These are phyloP conservation scores for Arachis monticola DNA, from an alignment of 331 rosid genomes.

Conservation along the genomic window DNA sequence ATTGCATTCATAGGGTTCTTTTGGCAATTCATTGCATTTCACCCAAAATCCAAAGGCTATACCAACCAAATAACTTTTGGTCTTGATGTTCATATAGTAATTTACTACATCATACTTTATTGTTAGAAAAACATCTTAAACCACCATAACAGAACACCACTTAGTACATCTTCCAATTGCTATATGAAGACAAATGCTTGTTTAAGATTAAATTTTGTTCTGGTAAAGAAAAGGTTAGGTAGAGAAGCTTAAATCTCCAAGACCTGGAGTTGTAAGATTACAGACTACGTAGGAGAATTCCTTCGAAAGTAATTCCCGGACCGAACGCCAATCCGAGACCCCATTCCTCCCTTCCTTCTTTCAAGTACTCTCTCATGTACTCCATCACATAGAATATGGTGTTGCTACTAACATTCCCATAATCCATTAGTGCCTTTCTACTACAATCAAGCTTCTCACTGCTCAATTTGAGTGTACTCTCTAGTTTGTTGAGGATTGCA, in stretches of 20 bases:
- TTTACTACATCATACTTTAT: constrained; percentile 24
- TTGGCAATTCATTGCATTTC: too few species aligned
- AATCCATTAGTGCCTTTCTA: constrained; percentile 84
- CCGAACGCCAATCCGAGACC: constrained; percentile 96
- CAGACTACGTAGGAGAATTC: constrained; percentile 87
- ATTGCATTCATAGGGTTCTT: too few species aligned
- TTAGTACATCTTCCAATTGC: constrained; percentile 1
- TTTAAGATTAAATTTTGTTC: constrained; percentile 33
- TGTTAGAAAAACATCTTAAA: neutral
- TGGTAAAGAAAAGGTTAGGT: too few species aligned
- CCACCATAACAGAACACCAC: neutral
- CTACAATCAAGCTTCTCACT: constrained; percentile 75
- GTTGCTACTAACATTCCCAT: constrained; percentile 93
- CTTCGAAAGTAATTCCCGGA: constrained; percentile 96
- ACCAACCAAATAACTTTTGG: neutral
- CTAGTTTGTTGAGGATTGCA: constrained; percentile 81
- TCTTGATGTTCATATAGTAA: constrained; percentile 22
- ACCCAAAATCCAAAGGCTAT: too few species aligned
- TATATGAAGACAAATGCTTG: neutral
- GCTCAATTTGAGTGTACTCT: constrained; percentile 56
- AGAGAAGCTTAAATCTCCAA: too few species aligned
- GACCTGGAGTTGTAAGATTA: constrained; percentile 32
- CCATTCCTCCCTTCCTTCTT: constrained; percentile 78
- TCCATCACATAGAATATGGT: constrained; percentile 90
- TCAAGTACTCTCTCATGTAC: constrained; percentile 73